Percentiles rank a stretch among this genome's conserved stretches.
phyloP scores from a whole-genome alignment of 2,329 filamentous ascomycete genomes.

The Neonectria sp. region DNA sequence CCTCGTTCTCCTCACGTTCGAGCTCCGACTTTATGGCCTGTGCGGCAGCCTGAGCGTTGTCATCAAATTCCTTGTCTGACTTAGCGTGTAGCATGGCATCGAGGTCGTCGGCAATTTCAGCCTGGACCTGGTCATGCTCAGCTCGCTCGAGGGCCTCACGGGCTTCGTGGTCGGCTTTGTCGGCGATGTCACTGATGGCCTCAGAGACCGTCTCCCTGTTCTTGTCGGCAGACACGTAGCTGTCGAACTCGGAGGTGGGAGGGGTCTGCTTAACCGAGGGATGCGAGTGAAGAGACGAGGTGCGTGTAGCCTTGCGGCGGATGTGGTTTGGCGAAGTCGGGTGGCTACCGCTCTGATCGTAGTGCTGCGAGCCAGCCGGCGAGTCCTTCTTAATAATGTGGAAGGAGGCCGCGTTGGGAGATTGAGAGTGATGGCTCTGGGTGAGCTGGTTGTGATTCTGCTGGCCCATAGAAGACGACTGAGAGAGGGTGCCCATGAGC shows the following conservation, averaged over 20 bases:
- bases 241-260: constrained; percentile 50
- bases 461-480: constrained; percentile 54
- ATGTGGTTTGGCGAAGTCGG: constrained; percentile 62
- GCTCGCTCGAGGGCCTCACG: constrained; percentile 75
- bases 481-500: constrained; percentile 54
- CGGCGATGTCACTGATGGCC: constrained; percentile 76
- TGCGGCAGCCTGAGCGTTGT: constrained; percentile 62
- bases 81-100: constrained; percentile 65
- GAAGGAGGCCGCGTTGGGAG: constrained; percentile 53
- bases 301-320: constrained; percentile 56
- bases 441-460: constrained; percentile 35
- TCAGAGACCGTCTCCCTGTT: constrained; percentile 81
- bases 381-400: constrained; percentile 69
- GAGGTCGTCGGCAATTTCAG: constrained; percentile 62
- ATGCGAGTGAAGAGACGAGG: constrained; percentile 51
- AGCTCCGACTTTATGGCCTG: constrained; percentile 68
- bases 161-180: constrained; percentile 67
- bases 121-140: constrained; percentile 64
- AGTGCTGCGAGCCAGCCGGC: constrained; percentile 55
- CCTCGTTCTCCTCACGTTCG: constrained; percentile 67
- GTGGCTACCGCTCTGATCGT: constrained; percentile 60
- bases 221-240: constrained; percentile 61
- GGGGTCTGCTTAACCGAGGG: constrained; percentile 50
- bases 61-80: constrained; percentile 69
- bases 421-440: constrained; percentile 50